A percentile compares a stretch with the other conserved stretches of the same genome.
phyloP scores from a whole-genome alignment of 2,329 filamentous ascomycete species.

The Sphaceloma murrayae region DNA sequence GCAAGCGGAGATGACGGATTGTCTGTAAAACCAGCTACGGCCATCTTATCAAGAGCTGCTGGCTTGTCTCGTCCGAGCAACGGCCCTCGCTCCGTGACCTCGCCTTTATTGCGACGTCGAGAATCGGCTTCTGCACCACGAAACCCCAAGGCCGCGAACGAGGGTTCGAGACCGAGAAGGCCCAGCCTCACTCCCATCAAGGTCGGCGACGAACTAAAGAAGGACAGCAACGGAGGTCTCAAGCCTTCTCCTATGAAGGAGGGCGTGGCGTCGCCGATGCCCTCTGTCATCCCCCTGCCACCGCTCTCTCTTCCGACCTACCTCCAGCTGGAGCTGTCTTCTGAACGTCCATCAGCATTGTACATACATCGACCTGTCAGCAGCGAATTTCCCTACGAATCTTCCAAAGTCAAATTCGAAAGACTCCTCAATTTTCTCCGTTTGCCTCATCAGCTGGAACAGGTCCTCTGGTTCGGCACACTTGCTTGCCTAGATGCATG shows the following conservation, averaged over 20 bases:
- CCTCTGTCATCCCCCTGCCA: slow-evolving; percentile 48
- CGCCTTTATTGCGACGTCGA: slow-evolving; percentile 32
- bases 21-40: not conserved
- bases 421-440: slow-evolving; percentile 80
- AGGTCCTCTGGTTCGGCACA: slow-evolving; percentile 76
- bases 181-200: slow-evolving; percentile 28
- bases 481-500: slow-evolving; percentile 90
- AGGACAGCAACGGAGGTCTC: slow-evolving; percentile 16
- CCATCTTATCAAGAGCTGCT: not conserved
- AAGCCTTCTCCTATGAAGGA: slow-evolving; percentile 30
- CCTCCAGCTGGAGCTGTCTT: slow-evolving; percentile 55
- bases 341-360: slow-evolving; percentile 49
- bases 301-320: slow-evolving; percentile 56
- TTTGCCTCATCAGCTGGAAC: slow-evolving; percentile 71
- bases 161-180: slow-evolving; percentile 17
- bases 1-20: slow-evolving; percentile 7
- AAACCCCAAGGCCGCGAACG: slow-evolving; percentile 14
- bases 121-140: slow-evolving; percentile 20
- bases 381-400: slow-evolving; percentile 72
- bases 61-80: not conserved
- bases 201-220: slow-evolving; percentile 25
- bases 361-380: slow-evolving; percentile 52
- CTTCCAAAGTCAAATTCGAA: slow-evolving; percentile 83
- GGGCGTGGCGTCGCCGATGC: slow-evolving; percentile 36
- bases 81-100: slow-evolving; percentile 28